Conservation (phyloP, 495 filamentous ascomycete genomes). For the Geopyxis carbonaria region DNA sequence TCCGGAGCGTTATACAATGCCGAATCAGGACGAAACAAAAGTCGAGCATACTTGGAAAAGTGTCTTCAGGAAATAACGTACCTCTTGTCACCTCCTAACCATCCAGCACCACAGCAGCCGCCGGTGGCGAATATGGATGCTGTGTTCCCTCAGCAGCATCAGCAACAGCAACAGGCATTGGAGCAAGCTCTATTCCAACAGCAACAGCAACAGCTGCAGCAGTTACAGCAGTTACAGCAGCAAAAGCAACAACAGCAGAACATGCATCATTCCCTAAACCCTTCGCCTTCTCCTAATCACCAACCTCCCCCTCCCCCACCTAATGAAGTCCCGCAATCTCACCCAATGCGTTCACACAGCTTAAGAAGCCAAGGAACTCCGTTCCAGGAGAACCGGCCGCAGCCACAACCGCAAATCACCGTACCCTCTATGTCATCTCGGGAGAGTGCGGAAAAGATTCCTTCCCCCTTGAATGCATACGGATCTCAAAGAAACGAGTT, state of each 20-base stretch:
- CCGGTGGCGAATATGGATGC: not conserved
- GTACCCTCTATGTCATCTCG: conserved; percentile 16
- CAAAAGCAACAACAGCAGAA: conserved; percentile 31
- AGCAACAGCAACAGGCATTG: conserved; percentile 11
- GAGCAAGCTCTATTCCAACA: conserved; percentile 25
- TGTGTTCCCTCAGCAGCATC: conserved; percentile 11
- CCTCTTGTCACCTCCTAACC: conserved; percentile 46
- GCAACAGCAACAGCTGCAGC: conserved; percentile 24
- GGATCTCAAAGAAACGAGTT: conserved; percentile 10
- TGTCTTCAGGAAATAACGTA: conserved; percentile 49
- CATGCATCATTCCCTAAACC: conserved; percentile 26
- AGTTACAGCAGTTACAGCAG: conserved; percentile 25
- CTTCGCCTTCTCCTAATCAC: conserved; percentile 38
- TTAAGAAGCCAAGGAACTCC: conserved; percentile 9
- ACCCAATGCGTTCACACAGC: conserved; percentile 6
- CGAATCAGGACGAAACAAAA: conserved; percentile 24
- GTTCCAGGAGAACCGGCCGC: conserved; percentile 6
- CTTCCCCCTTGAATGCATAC: conserved; percentile 4
- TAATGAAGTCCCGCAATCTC: conserved; percentile 12
- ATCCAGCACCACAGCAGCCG: conserved; percentile 36
- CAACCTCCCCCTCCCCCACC: conserved; percentile 33
- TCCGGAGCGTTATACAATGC: conserved; percentile 23
- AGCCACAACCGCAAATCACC: conserved; percentile 15
- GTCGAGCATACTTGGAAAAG: conserved; percentile 36
- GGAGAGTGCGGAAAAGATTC: conserved; percentile 12